A percentile compares a stretch with the other conserved stretches of the same genome.
Evolutionary conservation across 208 protist species (phyloP).

Genomic region (Trypanosoma rangeli): DNA sequence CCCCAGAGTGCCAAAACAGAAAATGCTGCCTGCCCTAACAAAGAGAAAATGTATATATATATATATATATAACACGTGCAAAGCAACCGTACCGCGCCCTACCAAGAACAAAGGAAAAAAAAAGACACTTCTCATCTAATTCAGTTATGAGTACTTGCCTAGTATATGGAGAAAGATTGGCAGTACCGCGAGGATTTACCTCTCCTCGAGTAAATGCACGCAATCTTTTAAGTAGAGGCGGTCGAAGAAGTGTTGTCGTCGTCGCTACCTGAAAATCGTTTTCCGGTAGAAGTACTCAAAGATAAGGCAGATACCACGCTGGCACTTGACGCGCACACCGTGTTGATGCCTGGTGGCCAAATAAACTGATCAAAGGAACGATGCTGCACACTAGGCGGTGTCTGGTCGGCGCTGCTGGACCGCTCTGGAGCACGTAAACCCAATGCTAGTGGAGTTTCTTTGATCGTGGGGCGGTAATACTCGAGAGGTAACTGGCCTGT

Average conservation of each 20-base stretch:
- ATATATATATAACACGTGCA: background rate
- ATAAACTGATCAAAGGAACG: background rate
- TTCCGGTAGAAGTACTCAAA: constrained; percentile 1
- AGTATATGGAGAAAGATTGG: background rate
- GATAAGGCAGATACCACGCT: background rate
- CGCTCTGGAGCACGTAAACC: background rate
- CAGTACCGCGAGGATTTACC: background rate
- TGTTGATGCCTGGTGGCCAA: background rate
- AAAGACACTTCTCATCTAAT: no score
- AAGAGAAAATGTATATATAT: background rate
- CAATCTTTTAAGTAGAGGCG: background rate
- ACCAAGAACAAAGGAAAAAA: background rate
- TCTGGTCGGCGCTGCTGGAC: background rate
- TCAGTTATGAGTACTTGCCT: no score
- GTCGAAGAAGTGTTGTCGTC: constrained; percentile 1
- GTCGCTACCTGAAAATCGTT: background rate
- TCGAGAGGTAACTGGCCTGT: constrained; percentile 23
- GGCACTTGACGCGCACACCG: background rate
- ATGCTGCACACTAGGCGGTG: background rate
- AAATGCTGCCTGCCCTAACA: background rate
- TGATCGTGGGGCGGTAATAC: background rate
- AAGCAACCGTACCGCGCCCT: background rate
- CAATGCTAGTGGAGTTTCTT: background rate
- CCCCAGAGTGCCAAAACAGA: background rate
- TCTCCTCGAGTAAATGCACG: background rate